phyloP scores from a whole-genome alignment of 1,284 basidiomycete genomes.

The Papiliotrema fonsecae region DNA sequence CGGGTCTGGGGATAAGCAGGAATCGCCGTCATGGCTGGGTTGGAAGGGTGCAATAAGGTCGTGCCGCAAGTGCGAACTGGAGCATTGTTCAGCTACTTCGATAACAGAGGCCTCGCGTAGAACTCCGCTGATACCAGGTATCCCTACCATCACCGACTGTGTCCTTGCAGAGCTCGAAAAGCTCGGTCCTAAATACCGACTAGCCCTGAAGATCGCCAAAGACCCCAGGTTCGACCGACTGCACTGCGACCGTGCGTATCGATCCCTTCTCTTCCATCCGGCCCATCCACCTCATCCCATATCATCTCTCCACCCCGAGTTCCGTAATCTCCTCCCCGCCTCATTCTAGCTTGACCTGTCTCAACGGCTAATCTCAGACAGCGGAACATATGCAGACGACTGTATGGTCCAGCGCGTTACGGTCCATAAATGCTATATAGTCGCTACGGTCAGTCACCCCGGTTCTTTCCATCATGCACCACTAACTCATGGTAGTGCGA shows the following conservation, averaged over 20 bases:
- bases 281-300: neutral
- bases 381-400: conserved; percentile 97
- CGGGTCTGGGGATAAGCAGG: no score
- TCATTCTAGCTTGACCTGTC: neutral
- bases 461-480: no score
- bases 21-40: no score
- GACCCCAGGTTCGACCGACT: conserved; percentile 95
- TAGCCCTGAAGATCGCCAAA: conserved; percentile 85
- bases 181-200: conserved; percentile 89
- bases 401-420: conserved; percentile 94
- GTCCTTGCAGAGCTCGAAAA: conserved; percentile 98
- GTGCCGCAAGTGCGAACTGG: neutral
- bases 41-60: no score
- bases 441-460: conserved; percentile 63
- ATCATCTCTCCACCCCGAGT: neutral
- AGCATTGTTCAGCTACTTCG: neutral
- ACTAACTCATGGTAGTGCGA: conserved; percentile 58
- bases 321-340: neutral
- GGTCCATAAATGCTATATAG: conserved; percentile 93
- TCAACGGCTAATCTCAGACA: conserved; percentile 48
- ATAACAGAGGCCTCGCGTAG: no score
- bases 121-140: conserved; percentile 57
- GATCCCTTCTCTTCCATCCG: neutral
- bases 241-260: conserved; percentile 63
- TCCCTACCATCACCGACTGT: conserved; percentile 97